A percentile compares a stretch with the other conserved stretches of the same genome.
Evolutionary conservation across 2,329 filamentous ascomycete genomes (phyloP).

Genomic region (Tothia fuscella): DNA sequence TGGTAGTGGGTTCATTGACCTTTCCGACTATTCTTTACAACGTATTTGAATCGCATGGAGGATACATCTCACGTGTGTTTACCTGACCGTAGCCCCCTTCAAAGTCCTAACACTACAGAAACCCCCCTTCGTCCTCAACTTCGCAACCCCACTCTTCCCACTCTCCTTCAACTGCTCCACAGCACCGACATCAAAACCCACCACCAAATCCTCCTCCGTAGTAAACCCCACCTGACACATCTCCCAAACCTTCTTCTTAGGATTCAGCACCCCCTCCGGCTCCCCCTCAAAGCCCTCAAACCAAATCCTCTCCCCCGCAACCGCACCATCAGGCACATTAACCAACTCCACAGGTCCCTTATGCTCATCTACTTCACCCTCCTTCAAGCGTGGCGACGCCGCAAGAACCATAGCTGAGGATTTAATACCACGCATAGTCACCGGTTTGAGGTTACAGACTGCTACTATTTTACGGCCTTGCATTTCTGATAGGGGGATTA

Average conservation of each 20-base stretch:
- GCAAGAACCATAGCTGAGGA: slow-evolving; percentile 85
- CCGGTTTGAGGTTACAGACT: slow-evolving; percentile 96
- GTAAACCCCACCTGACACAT: slow-evolving; percentile 92
- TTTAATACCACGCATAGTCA: slow-evolving; percentile 92
- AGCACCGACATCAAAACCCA: slow-evolving; percentile 69
- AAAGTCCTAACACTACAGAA: slow-evolving; percentile 74
- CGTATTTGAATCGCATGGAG: too few species aligned
- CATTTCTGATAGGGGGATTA: slow-evolving; percentile 90
- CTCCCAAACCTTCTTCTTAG: slow-evolving; percentile 99
- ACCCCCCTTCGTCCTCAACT: slow-evolving; percentile 67
- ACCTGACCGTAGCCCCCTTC: slow-evolving; percentile 72
- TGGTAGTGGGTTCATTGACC: too few species aligned
- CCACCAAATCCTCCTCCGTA: slow-evolving; percentile 68
- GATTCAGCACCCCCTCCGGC: slow-evolving; percentile 87
- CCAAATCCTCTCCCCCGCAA: slow-evolving; percentile 76
- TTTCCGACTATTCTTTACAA: too few species aligned
- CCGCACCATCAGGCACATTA: slow-evolving; percentile 61
- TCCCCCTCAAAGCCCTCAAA: slow-evolving; percentile 93
- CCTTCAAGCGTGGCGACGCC: slow-evolving; percentile 70
- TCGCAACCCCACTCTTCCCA: slow-evolving; percentile 43
- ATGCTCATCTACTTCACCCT: slow-evolving; percentile 70
- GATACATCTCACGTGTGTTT: too few species aligned
- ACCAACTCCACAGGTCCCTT: slow-evolving; percentile 92
- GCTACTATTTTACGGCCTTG: slow-evolving; percentile 90
- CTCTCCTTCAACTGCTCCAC: slow-evolving; percentile 68